phyloP scores from a whole-genome alignment of 23 red algal genomes.

The Gracilaria gracilis region DNA sequence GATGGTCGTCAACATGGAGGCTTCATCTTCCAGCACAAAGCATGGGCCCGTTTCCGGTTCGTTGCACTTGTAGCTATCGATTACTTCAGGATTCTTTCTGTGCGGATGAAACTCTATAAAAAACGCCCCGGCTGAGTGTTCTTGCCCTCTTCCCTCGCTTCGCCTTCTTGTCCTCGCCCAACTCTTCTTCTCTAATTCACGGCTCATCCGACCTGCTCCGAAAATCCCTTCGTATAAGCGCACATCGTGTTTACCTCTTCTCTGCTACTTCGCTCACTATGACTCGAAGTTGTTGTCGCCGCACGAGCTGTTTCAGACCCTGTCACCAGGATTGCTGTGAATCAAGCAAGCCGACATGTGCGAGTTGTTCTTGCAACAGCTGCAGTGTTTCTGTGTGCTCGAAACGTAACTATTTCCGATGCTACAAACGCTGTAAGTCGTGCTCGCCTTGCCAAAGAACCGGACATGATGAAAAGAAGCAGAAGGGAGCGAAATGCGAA shows the following conservation, averaged over 20 bases:
- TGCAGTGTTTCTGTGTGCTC: not conserved
- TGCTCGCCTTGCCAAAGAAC: not conserved
- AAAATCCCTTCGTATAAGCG: too few species aligned
- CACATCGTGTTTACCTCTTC: too few species aligned
- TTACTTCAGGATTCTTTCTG: not conserved
- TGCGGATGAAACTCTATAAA: not conserved
- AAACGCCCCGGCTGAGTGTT: too few species aligned
- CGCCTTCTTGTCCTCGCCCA: too few species aligned
- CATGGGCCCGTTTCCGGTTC: not conserved
- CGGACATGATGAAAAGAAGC: not conserved
- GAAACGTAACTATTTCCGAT: not conserved
- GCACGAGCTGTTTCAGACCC: not conserved
- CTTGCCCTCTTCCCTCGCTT: too few species aligned
- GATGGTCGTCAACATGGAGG: not conserved
- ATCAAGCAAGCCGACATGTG: not conserved
- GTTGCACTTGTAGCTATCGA: constrained; percentile 1
- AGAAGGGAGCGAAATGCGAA: not conserved
- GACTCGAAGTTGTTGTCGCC: not conserved
- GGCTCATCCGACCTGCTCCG: too few species aligned
- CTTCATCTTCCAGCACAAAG: not conserved
- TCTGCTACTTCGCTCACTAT: not conserved
- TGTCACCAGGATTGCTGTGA: not conserved
- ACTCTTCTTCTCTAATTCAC: too few species aligned
- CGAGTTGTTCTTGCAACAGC: not conserved
- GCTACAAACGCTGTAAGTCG: not conserved